Evolutionary conservation across 805 yeast genomes (phyloP), one percentile per base, ranked within the genome.

Genomic region (Torulaspora gathmanii): DNA sequence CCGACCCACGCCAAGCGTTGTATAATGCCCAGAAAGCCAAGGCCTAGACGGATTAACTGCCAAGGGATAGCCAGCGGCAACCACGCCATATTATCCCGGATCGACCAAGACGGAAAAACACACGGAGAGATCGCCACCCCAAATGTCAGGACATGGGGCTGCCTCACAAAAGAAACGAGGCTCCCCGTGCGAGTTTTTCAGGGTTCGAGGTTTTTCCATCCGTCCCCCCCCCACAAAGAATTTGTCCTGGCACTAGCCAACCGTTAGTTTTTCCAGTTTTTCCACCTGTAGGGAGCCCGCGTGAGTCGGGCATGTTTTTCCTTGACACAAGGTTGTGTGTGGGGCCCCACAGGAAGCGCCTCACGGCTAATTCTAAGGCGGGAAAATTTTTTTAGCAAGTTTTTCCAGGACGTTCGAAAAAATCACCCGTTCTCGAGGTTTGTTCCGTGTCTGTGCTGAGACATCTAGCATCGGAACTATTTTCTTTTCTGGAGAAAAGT

Each of bases 271-370:
- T 37, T 37, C 33, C 34, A 40, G 33, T n/a, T 28, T 28, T 38
- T 29, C 41, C 27, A 19, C n/a, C 22, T 15, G 20, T 10, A 22
- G 25, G 25, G 25, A 7, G 9, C 6, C 20, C 19, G 22, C n/a
- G 41, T 11, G 10, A 3, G 31, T 13, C 29, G 39, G 34, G 28
- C 19, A 34, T 25, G 11, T 34, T 34, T 25, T 34, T 13, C 36
- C 34, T 25, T 5, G 7, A 13, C 19, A 4, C 15, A 28, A 9
- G 19, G 33, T 7, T 6, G 13, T 23, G 19, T 41, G 44, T 41
- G 44, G 44, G 44, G 44, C 44, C 44, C 44, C 44, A 29, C 44
- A 41, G 15, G 38, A 27, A 10, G 38, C 7, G 44, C 44, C 44
- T 40, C 33, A 20, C 44, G 44, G 44, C 44, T 40, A 37, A 33